Evolutionary conservation across 2,329 filamentous ascomycete genomes (phyloP).

Genomic region (Hypomyces perniciosus): DNA sequence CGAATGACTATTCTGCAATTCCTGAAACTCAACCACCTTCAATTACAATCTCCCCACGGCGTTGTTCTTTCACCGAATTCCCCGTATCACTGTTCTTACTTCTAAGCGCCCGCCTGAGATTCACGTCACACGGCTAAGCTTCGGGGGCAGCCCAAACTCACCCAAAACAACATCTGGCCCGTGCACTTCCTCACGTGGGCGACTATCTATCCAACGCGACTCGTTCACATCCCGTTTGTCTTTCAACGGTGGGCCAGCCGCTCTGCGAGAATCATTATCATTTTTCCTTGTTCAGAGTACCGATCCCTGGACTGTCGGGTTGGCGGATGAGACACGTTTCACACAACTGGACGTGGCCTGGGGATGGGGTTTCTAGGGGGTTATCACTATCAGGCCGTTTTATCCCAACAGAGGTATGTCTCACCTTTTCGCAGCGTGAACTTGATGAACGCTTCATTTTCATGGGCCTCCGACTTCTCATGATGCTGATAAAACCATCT

Average conservation of each 20-base stretch:
- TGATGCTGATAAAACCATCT: neutral
- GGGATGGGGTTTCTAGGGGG: constrained; percentile 19
- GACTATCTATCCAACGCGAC: constrained; percentile 10
- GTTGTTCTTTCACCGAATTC: no score
- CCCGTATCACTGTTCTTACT: no score
- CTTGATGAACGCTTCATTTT: neutral
- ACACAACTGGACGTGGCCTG: constrained; percentile 16
- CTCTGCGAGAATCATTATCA: neutral
- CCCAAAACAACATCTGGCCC: constrained; percentile 13
- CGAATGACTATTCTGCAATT: no score
- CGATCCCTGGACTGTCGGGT: constrained; percentile 1
- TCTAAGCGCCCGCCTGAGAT: neutral
- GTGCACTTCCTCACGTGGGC: constrained; percentile 21
- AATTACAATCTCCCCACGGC: no score
- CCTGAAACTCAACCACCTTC: no score
- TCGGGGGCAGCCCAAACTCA: neutral
- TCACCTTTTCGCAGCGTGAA: constrained; percentile 6
- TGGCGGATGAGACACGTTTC: constrained; percentile 17
- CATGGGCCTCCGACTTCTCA: neutral
- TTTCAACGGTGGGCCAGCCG: constrained; percentile 1
- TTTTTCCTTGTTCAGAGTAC: neutral
- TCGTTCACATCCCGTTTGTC: constrained; percentile 6
- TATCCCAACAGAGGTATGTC: constrained; percentile 11
- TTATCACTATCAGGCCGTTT: constrained; percentile 3
- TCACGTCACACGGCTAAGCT: constrained; percentile 6